Evolutionary conservation across 306 rosid genomes (phyloP).

Genomic region (Cucumis melo): DNA sequence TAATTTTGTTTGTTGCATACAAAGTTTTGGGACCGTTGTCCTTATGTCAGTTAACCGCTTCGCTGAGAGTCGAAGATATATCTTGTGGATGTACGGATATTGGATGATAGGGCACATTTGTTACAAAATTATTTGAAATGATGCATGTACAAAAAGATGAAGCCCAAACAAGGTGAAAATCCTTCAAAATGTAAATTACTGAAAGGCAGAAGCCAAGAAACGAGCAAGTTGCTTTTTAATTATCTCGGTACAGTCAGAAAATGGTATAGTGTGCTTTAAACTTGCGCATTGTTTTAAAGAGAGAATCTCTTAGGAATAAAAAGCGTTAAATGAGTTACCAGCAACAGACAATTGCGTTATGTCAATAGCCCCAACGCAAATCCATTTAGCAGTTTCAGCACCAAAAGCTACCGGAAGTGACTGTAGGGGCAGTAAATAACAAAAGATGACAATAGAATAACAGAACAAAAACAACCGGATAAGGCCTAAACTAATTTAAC

Average conservation of each 20-base stretch:
- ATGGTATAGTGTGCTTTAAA: not conserved
- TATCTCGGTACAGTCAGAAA: not conserved
- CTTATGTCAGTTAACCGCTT: not conserved
- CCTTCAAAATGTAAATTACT: not conserved
- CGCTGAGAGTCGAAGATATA: not conserved
- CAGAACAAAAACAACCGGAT: not conserved
- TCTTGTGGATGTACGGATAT: not conserved
- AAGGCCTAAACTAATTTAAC: not conserved
- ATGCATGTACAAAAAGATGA: not conserved
- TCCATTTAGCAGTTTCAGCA: constrained; percentile 93
- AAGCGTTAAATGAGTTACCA: constrained; percentile 24
- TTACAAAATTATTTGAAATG: not conserved
- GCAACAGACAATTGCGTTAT: constrained; percentile 79
- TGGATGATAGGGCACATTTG: not conserved
- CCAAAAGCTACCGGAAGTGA: constrained; percentile 98
- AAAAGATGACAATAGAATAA: not conserved
- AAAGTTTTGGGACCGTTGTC: not conserved
- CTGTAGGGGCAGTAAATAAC: constrained; percentile 29
- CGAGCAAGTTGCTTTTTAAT: not conserved
- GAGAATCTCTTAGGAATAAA: not conserved
- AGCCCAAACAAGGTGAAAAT: not conserved
- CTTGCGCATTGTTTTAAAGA: not conserved
- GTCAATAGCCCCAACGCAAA: constrained; percentile 95
- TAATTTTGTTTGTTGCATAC: not conserved
- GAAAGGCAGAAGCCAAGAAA: not conserved